phyloP scores from a whole-genome alignment of 2,329 filamentous ascomycete genomes.

The Colletotrichum sp. region DNA sequence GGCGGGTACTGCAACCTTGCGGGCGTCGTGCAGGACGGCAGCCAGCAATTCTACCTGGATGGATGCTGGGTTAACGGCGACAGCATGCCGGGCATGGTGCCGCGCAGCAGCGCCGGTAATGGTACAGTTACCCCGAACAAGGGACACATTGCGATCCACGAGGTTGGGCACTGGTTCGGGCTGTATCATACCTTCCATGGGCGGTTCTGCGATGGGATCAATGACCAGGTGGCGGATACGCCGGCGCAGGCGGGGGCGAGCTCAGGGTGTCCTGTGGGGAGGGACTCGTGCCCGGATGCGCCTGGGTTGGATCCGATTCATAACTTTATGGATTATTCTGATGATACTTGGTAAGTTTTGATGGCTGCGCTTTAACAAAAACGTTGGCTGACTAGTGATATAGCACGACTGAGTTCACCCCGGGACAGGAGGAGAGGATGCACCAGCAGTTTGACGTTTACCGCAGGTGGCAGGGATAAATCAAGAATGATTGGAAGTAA shows the following conservation, averaged over 20 bases:
- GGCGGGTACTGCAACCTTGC: constrained; percentile 40
- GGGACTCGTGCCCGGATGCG: constrained; percentile 36
- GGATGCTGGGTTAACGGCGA: constrained; percentile 42
- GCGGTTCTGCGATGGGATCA: constrained; percentile 33
- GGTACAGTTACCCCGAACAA: not conserved
- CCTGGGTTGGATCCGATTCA: constrained; percentile 38
- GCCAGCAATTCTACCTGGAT: constrained; percentile 38
- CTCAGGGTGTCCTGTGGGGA: constrained; percentile 38
- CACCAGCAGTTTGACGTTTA: constrained; percentile 7
- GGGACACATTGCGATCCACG: constrained; percentile 39
- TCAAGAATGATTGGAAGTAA: rapidly evolving
- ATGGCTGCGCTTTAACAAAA: not conserved
- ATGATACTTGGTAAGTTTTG: constrained; percentile 31
- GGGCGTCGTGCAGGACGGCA: constrained; percentile 32
- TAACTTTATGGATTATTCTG: constrained; percentile 45
- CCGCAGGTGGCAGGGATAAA: not conserved
- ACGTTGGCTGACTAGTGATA: not conserved
- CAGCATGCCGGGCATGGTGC: constrained; percentile 40
- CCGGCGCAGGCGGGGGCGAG: constrained; percentile 38
- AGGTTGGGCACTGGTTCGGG: constrained; percentile 54
- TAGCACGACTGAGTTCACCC: constrained; percentile 16
- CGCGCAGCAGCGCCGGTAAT: constrained; percentile 30
- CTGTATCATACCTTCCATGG: constrained; percentile 52
- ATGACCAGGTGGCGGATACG: constrained; percentile 45
- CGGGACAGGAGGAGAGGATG: constrained; percentile 12